Percentiles rank a stretch among this genome's conserved stretches.
Evolutionary conservation across 2,329 filamentous ascomycete species (phyloP).

Genomic region (Ceratocystis variospora): DNA sequence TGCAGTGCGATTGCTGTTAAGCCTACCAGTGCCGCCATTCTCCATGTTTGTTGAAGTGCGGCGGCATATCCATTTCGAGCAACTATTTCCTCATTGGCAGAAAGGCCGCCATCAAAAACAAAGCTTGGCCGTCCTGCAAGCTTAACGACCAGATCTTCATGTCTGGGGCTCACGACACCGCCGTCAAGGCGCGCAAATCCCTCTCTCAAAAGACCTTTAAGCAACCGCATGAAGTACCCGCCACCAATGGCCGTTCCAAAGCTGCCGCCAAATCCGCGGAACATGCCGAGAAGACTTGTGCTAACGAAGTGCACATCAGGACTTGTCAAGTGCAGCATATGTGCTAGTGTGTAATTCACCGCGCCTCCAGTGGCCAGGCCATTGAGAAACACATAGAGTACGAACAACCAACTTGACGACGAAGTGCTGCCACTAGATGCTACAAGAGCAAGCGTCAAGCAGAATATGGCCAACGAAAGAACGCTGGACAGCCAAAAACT

Average conservation of each 20-base stretch:
- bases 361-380: constrained; percentile 59
- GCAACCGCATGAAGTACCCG: constrained; percentile 53
- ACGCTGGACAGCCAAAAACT: constrained; percentile 58
- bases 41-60: constrained; percentile 35
- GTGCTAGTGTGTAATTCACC: constrained; percentile 70
- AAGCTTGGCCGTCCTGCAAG: constrained; percentile 39
- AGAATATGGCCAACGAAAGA: constrained; percentile 48
- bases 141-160: constrained; percentile 31
- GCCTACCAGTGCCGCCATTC: constrained; percentile 32
- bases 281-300: constrained; percentile 63
- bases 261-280: constrained; percentile 66
- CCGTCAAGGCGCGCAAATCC: constrained; percentile 42
- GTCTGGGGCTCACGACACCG: constrained; percentile 25
- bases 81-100: constrained; percentile 30
- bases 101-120: constrained; percentile 33
- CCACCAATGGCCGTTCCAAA: constrained; percentile 72
- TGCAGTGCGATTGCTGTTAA: constrained; percentile 35
- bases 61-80: constrained; percentile 36
- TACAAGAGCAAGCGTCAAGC: constrained; percentile 43
- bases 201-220: constrained; percentile 40
- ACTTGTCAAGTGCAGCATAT: constrained; percentile 58
- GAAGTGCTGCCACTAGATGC: constrained; percentile 39
- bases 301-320: constrained; percentile 58
- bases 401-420: constrained; percentile 39
- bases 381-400: constrained; percentile 51